Evolutionary conservation across 352 stramenopile genomes (phyloP), one percentile per base, ranked within the genome.

Genomic region (Phytophthora constricta): DNA sequence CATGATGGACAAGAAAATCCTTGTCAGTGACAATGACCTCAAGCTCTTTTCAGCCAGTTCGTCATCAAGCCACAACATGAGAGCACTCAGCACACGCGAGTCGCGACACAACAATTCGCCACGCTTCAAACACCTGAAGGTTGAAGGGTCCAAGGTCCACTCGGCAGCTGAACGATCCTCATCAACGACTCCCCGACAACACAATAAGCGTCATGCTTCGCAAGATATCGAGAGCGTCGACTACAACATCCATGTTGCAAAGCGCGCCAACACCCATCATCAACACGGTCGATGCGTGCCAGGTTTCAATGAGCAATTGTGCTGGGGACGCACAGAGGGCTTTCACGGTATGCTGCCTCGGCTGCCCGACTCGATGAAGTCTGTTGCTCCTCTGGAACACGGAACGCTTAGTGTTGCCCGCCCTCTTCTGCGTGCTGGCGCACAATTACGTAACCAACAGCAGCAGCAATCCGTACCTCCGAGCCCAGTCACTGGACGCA

Each of bases 1-100:
- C 14, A 71, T 59, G 25, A 55, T 68, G 2, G 64, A 82, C 43
- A 83, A 78, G 66, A 86, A 85, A 48, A 59, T 87, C 14, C 68
- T 85, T 22, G 79, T 85, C 19, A 79, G 68, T 1, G 73, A 85
- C 37, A 84, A 50, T 37, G 77, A 89, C 28, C 63, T 86, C 33
- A 77, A 56, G 20, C 37, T 84, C 16, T 70, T 75, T 28, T 71
- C 67, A 14, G 11, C 46, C 34, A 39, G 33, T 11, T 50, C 64
- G 19, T 54, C 57, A 3, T 69, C 63, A 13, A 54, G 54, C 17
- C 11, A 20, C 10, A 70, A 65, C 31, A 71, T 71, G 67, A 70
- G 39, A 34, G 13, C 51, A 46, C 53, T 71, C 5, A 43, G 39
- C 39, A 45, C 4, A 22, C 22, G 19, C 8, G 55, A 68, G 20